phyloP scores from a whole-genome alignment of 257 asterid species.

The Jacaranda copaia region DNA sequence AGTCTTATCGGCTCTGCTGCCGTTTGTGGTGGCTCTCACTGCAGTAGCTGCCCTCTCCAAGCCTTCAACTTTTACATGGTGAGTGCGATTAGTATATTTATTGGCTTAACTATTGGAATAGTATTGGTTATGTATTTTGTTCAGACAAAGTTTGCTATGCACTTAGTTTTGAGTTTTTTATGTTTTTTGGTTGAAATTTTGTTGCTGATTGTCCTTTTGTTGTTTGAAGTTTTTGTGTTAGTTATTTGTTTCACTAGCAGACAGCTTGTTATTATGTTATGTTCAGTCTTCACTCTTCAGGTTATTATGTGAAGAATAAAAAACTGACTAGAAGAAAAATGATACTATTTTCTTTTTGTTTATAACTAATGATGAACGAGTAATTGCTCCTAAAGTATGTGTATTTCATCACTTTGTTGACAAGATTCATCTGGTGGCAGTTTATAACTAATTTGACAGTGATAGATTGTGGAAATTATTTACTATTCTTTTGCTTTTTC shows the following conservation, averaged over 20 bases:
- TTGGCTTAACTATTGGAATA: neutral
- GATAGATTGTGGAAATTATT: too few relatives aligned
- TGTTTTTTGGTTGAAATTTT: neutral
- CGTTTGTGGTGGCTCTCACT: constrained; percentile 90
- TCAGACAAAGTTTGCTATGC: neutral
- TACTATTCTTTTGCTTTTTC: too few relatives aligned
- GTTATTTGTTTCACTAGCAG: neutral
- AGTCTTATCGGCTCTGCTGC: constrained; percentile 78
- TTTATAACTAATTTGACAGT: constrained; percentile 34
- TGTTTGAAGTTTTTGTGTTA: neutral
- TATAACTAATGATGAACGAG: neutral
- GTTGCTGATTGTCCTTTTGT: neutral
- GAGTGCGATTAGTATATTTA: constrained; percentile 33
- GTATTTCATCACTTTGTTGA: constrained; percentile 35
- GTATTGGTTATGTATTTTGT: constrained; percentile 1
- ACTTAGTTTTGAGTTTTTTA: neutral
- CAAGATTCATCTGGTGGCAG: neutral
- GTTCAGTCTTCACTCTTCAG: constrained; percentile 4
- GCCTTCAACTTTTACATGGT: constrained; percentile 98
- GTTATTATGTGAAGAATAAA: too few relatives aligned
- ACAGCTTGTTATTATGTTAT: too few relatives aligned
- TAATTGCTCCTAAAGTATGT: constrained; percentile 9
- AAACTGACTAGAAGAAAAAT: neutral
- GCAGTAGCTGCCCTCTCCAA: constrained; percentile 85
- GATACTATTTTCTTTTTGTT: neutral